Evolutionary conservation across 805 yeast genomes (phyloP), one percentile per base, ranked within the genome.

Genomic region (Cyberlindnera mississippiensis): DNA sequence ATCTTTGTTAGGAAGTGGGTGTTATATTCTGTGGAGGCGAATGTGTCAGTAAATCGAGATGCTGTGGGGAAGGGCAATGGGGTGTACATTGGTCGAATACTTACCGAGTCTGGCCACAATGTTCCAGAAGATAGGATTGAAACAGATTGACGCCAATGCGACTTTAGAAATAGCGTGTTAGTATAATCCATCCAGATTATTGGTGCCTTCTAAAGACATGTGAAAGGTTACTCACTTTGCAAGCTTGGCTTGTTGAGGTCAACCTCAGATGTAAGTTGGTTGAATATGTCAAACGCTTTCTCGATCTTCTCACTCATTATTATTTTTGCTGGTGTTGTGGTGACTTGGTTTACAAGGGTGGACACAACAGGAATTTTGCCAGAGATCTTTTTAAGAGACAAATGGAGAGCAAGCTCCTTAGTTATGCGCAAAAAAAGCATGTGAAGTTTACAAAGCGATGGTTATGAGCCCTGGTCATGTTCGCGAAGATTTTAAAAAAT

Each of bases 81-180:
- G 33, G 15, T 11, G 14, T 10, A 6, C 13, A 18, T 5, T 17
- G n/a, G n/a, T 10, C 14, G 10, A 12, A 16, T 24, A 55, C 67
- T 27, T 47, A 65, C 69, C 69, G 20, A 76, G 56, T 53, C 98
- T 75, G 6, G 99, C 99, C 17, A 78, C 95, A 44, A 84, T 73
- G 62, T 93, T 93, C 99, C 99, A 93, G 61, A 90, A 91, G 26
- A 85, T 76, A 14, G 99, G 99, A 62, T 93, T 93, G 76, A 93
- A 90, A 13, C 82, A 80, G 53, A 93, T 85, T 24, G 85, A 76
- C 8, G 71, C 73, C 22, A 86, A 60, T 5, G 91, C 77, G 44
- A 67, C 72, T 56, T 18, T 28, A 28, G 12, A 14, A n/a, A 19
- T 16, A 34, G 38, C 32, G 26, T n/a, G n/a, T n/a, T n/a, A n/a